These are phyloP conservation scores for Gastroboletus turbinatus DNA, from an alignment of 1,284 basidiomycete species.

Conservation along the genomic window DNA sequence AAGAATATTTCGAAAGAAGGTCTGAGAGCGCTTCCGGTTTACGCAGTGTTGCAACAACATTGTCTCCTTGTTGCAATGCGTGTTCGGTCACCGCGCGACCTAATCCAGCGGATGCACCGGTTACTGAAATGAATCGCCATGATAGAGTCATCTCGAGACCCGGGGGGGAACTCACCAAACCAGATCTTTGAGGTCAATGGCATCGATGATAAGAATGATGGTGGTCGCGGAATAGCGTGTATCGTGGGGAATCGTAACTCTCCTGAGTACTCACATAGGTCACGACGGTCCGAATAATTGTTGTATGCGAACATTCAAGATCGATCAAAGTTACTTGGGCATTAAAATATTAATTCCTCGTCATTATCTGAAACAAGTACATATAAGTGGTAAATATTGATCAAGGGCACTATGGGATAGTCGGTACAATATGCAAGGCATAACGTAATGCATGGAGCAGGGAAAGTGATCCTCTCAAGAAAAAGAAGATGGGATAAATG, in stretches of 20 bases:
- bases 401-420: background rate
- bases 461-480: background rate
- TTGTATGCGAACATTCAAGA: background rate
- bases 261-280: background rate
- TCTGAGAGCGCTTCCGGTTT: slow-evolving; percentile 18
- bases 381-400: background rate
- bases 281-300: background rate
- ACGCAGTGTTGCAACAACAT: slow-evolving; percentile 27
- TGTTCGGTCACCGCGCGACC: slow-evolving; percentile 29
- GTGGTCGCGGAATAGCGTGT: background rate
- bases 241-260: background rate
- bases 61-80: slow-evolving; percentile 25
- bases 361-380: background rate
- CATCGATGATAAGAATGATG: slow-evolving; percentile 10
- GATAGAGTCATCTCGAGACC: background rate
- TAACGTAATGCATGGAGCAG: background rate
- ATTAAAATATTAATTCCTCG: background rate
- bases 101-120: slow-evolving; percentile 28
- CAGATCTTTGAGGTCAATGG: slow-evolving; percentile 20
- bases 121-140: slow-evolving; percentile 16
- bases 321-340: background rate
- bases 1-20: slow-evolving; percentile 28
- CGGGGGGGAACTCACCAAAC: slow-evolving; percentile 21
- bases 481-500: background rate
- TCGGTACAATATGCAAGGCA: background rate